Base-by-base conservation (phyloP, 1,139 yeast species). In the Eremothecium cymbalariae region DNA sequence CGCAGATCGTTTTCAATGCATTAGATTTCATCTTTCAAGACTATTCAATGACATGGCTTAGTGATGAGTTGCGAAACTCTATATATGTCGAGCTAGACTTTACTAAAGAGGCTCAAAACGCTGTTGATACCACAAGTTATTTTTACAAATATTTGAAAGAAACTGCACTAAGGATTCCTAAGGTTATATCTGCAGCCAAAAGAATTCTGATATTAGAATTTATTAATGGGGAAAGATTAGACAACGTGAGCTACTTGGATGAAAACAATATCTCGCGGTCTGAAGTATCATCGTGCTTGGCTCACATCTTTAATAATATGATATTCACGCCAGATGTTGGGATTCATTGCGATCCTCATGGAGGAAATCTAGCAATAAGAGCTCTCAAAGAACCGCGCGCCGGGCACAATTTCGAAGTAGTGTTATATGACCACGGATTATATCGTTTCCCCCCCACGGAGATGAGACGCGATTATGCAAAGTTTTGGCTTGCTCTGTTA, bases 301-400 rank as follows among this genome's bases (percentile, higher is more conserved):
- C 96, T 0, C 95, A 88, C 51, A 77, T 85, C 18, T 90, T 90
- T 65, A 85, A 88, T 62, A 79, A 78, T 53, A 90, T 90, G 99
- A 85, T 93, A 30, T 90, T 90, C 62, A 81, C 94, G 1, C 94
- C 95, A 0, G 78, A 76, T 18, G 95, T 85, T 12, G 86, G 88
- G 0, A 72, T 90, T 33, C 99, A 90, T 56, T 90, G 98, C 62
- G 99, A 90, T 57, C 98, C 98, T 1, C 99, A 90, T 57, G 95
- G 95, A 9, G 99, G 99, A 1, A 93, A 90, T 50, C 65, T 90
- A 42, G 95, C 97, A 0, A 84, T 90, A 14, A 64, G 86, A 37
- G 60, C 70, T 2, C 50, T 65, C 4, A 55, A 60, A 9, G 53
- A 55, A 30, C 56, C 65, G 3, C 32, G 43, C 5, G 62, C 65